These are phyloP conservation scores for Lasiodiplodia hormozganensis DNA, from an alignment of 2,329 filamentous ascomycete genomes.

Conservation along the genomic window DNA sequence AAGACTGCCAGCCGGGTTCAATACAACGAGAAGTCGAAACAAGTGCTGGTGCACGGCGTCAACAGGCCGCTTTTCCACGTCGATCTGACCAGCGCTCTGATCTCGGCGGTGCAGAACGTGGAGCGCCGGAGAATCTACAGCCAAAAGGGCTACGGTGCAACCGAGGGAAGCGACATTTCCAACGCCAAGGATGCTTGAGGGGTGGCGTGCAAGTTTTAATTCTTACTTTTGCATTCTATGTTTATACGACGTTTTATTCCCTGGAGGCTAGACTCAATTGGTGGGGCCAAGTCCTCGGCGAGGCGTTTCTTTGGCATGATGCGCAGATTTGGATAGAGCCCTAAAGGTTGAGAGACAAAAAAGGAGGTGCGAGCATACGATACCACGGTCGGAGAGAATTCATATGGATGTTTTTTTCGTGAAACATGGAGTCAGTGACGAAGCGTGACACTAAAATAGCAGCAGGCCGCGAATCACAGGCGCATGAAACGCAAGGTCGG, in stretches of 20 bases:
- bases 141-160: constrained; percentile 24
- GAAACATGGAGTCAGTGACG: background rate
- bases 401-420: background rate
- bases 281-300: background rate
- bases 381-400: background rate
- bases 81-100: constrained; percentile 85
- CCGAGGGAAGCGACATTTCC: constrained; percentile 12
- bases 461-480: constrained; percentile 15
- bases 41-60: constrained; percentile 77
- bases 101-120: constrained; percentile 83
- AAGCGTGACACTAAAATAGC: background rate
- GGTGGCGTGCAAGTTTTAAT: background rate
- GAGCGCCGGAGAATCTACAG: constrained; percentile 51
- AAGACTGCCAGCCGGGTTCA: constrained; percentile 40
- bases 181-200: constrained; percentile 15
- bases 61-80: constrained; percentile 94
- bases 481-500: constrained; percentile 11
- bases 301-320: background rate
- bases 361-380: background rate
- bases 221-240: constrained; percentile 1
- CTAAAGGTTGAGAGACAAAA: constrained; percentile 1
- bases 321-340: constrained; percentile 5
- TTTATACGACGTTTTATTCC: constrained; percentile 7
- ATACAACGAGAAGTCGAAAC: constrained; percentile 38
- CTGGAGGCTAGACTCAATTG: background rate